These are phyloP conservation scores for Suhomyces terraborum DNA, from an alignment of 1,139 yeast genomes.

Conservation along the genomic window DNA sequence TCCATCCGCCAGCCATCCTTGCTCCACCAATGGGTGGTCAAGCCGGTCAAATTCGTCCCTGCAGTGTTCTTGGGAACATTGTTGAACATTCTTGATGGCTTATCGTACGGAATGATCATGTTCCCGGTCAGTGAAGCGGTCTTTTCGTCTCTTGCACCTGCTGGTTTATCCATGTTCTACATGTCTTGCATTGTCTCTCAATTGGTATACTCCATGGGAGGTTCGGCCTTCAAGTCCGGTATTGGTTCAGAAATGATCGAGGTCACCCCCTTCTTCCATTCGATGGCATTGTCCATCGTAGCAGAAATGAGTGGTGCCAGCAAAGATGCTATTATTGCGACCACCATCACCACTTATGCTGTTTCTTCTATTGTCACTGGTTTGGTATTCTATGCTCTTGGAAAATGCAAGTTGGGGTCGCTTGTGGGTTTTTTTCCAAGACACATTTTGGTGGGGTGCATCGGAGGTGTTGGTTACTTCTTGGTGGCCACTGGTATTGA, in stretches of 20 bases:
- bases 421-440: constrained; percentile 94
- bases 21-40: constrained; percentile 25
- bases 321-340: constrained; percentile 70
- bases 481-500: constrained; percentile 87
- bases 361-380: constrained; percentile 86
- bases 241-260: constrained; percentile 98
- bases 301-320: constrained; percentile 51
- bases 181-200: constrained; percentile 88
- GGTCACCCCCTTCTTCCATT: constrained; percentile 94
- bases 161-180: constrained; percentile 93
- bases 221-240: constrained; percentile 84
- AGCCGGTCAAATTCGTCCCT: constrained; percentile 59
- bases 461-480: constrained; percentile 97
- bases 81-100: constrained; percentile 85
- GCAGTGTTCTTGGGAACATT: constrained; percentile 84
- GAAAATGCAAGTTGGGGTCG: constrained; percentile 77
- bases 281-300: constrained; percentile 81
- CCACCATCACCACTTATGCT: constrained; percentile 86
- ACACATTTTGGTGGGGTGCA: constrained; percentile 93
- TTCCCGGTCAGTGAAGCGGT: constrained; percentile 85
- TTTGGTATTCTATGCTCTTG: constrained; percentile 69
- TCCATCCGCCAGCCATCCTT: constrained; percentile 6
- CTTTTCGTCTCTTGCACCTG: constrained; percentile 77
- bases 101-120: constrained; percentile 96
- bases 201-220: constrained; percentile 83